Base-by-base conservation (phyloP, 2,329 filamentous ascomycete species). In the Cercospora sojina region DNA sequence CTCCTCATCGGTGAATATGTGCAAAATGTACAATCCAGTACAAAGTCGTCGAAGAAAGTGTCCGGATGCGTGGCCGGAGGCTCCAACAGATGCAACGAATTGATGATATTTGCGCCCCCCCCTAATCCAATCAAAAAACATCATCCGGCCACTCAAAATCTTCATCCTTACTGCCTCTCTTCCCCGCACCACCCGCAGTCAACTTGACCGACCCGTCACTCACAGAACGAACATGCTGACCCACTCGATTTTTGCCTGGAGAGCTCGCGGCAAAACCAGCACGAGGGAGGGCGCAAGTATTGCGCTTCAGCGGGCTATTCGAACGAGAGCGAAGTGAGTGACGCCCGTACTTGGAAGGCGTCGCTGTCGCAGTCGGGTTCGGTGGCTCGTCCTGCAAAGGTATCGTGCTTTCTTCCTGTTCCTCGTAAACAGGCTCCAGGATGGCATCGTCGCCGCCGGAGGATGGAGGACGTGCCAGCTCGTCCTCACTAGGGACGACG, bases 341-440 rank as follows among this genome's bases (percentile, higher is more conserved):
- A 59, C 67, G 70, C 38, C 64, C 67, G 66, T 68, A 71, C 64
- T 71, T 72, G 13, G 71, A 71, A n/a, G 74, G 74, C 29, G 75
- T 75, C 35, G 74, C 73, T 23, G 65, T 67, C 38, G 74, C 71
- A 8, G 74, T 75, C 0, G 76, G 74, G 47, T 73, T 70, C 18
- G 66, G 63, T 16, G 75, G 69, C 13, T 70, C 71, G 51, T 73
- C 68, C 16, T 74, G 73, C 57, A 74, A 63, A 6, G 72, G 59
- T n/a, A 43, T 43, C 12, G 61, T 65, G 23, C 66, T 67, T 18
- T 74, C 74, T 56, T 74, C 74, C 61, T 78, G 74, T 64, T 77
- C 76, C 51, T 78, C 76, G 64, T 73, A 74, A 35, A 78, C 70
- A 4, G 75, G 75, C 60, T 77, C 74, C 23, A 78, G 73, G 12